Conservation (phyloP, 1,139 yeast genomes). For the Diutina mesorugosa region DNA sequence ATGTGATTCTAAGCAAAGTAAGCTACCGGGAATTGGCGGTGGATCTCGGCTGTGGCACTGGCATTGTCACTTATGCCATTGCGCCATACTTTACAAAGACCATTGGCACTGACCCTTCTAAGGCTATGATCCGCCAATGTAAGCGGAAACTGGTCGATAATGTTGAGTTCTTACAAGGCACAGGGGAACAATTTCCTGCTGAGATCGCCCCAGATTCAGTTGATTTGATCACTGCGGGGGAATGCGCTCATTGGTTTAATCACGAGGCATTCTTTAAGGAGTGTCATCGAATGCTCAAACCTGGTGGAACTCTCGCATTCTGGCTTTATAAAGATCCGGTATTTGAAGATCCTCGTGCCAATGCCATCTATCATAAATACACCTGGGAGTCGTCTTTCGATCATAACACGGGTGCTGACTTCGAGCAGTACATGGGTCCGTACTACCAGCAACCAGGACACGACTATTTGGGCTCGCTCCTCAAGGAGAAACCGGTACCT, state of each 20-base stretch:
- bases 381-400: constrained; percentile 22
- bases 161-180: constrained; percentile 13
- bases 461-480: constrained; percentile 29
- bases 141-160: constrained; percentile 6
- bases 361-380: constrained; percentile 23
- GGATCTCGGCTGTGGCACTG: constrained; percentile 83
- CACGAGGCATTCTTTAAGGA: constrained; percentile 39
- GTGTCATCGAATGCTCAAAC: constrained; percentile 34
- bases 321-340: constrained; percentile 75
- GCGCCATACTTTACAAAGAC: constrained; percentile 31
- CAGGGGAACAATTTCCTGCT: constrained; percentile 8
- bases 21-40: constrained; percentile 21
- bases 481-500: constrained; percentile 31
- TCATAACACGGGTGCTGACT: constrained; percentile 16
- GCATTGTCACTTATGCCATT: constrained; percentile 55
- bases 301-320: constrained; percentile 54
- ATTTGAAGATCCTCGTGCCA: constrained; percentile 30
- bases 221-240: constrained; percentile 63
- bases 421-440: constrained; percentile 43
- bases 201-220: constrained; percentile 19
- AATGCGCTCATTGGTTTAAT: constrained; percentile 72
- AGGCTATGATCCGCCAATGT: constrained; percentile 47
- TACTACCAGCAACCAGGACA: constrained; percentile 74
- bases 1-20: constrained; percentile 19
- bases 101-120: constrained; percentile 57